Evolutionary conservation across 2,329 filamentous ascomycete genomes (phyloP).

Genomic region (Arthrocladium fulminans): DNA sequence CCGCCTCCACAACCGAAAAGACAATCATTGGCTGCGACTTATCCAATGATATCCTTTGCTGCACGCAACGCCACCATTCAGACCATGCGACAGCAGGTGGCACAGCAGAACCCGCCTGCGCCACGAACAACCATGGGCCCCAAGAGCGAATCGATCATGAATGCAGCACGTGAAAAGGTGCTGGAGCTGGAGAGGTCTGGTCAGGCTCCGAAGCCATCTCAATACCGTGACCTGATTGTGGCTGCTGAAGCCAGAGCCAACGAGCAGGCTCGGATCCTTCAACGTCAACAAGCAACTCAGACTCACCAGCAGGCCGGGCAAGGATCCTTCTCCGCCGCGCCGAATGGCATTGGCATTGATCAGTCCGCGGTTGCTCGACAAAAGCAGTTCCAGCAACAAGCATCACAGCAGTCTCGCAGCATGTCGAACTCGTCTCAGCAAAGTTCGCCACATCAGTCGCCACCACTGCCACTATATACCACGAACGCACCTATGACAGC

Average conservation of each 20-base stretch:
- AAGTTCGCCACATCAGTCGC: constrained; percentile 3
- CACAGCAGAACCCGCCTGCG: constrained; percentile 2
- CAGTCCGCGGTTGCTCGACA: constrained; percentile 20
- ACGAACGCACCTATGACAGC: neutral
- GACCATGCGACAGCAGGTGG: constrained; percentile 12
- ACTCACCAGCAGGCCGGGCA: constrained; percentile 15
- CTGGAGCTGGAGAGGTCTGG: constrained; percentile 11
- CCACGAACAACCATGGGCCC: constrained; percentile 16
- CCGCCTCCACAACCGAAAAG: constrained; percentile 23
- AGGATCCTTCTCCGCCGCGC: neutral
- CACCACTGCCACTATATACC: constrained; percentile 6
- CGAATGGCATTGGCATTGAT: constrained; percentile 18
- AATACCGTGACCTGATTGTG: constrained; percentile 17
- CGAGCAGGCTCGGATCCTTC: constrained; percentile 22
- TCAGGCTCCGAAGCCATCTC: constrained; percentile 14
- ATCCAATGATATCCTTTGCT: constrained; percentile 16
- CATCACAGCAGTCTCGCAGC: constrained; percentile 21
- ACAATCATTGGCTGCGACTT: constrained; percentile 19
- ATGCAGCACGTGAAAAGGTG: constrained; percentile 11
- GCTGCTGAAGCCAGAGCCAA: constrained; percentile 21
- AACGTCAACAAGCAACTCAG: constrained; percentile 19
- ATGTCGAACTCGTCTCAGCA: constrained; percentile 18
- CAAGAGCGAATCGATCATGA: constrained; percentile 17
- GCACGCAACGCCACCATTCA: constrained; percentile 17
- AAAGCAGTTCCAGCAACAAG: constrained; percentile 21